Percentiles rank a stretch among this genome's conserved stretches.
phyloP scores from a whole-genome alignment of 2,329 filamentous ascomycete species.

The Chaetomiaceae sp. region DNA sequence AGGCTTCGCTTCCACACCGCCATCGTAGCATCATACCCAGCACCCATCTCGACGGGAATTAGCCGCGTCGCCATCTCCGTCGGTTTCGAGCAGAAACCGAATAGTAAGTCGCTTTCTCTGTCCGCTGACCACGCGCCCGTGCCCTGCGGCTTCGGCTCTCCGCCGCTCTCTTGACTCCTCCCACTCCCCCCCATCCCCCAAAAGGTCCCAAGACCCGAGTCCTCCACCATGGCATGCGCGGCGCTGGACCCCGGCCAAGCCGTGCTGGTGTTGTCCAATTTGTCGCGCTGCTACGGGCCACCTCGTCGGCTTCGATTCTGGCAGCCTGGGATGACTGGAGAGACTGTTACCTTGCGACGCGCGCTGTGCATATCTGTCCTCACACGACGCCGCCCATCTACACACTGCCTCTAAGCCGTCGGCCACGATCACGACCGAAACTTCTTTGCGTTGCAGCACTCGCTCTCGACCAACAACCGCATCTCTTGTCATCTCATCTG shows the following conservation, averaged over 20 bases:
- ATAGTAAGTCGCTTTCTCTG: conserved; percentile 23
- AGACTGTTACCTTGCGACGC: conserved; percentile 2
- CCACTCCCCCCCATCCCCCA: too few relatives aligned
- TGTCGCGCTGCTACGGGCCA: conserved; percentile 11
- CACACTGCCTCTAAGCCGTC: conserved; percentile 9
- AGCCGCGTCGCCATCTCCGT: conserved; percentile 22
- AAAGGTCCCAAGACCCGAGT: conserved; percentile 8
- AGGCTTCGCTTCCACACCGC: conserved; percentile 26
- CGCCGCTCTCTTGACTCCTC: conserved; percentile 11
- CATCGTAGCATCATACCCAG: conserved; percentile 23
- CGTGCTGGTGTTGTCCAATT: conserved; percentile 10
- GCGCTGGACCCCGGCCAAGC: conserved; percentile 8
- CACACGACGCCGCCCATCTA: conserved; percentile 18
- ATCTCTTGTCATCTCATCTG: not conserved
- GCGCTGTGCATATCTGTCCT: conserved; percentile 25
- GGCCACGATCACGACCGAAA: conserved; percentile 5
- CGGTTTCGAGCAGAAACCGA: conserved; percentile 12
- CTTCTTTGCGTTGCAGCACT: conserved; percentile 9
- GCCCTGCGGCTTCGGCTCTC: conserved; percentile 20
- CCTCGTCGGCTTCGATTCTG: conserved; percentile 5
- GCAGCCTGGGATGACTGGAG: conserved; percentile 11
- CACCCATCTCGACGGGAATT: conserved; percentile 21
- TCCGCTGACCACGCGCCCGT: conserved; percentile 5
- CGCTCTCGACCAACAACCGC: not conserved
- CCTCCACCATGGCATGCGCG: conserved; percentile 17